Conservation (phyloP, 73 alveolate genomes). For the Paramecium bursaria region DNA sequence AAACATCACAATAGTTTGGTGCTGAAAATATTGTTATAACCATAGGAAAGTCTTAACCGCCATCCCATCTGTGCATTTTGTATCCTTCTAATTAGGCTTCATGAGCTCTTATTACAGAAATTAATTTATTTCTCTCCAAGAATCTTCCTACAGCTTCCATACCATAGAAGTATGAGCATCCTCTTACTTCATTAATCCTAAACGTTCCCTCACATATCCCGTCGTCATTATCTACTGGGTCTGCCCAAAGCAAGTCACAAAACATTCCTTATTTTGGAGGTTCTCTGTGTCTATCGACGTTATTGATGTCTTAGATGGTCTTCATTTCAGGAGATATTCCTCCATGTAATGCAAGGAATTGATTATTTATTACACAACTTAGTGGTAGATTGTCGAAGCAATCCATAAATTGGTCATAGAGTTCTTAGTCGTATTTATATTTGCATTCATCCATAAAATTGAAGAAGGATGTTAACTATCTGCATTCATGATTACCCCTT, state of each 20-base stretch:
- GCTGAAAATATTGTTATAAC: constrained; percentile 93
- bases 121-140: constrained; percentile 78
- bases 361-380: constrained; percentile 77
- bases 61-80: constrained; percentile 94
- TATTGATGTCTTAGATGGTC: constrained; percentile 72
- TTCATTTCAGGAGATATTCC: constrained; percentile 88
- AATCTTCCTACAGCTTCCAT: constrained; percentile 83
- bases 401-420: constrained; percentile 84
- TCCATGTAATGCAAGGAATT: constrained; percentile 89
- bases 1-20: constrained; percentile 90
- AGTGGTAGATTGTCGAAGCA: constrained; percentile 82
- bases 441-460: constrained; percentile 83
- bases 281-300: constrained; percentile 78
- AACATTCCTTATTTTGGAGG: constrained; percentile 82
- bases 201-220: constrained; percentile 75
- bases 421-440: constrained; percentile 82
- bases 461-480: constrained; percentile 79
- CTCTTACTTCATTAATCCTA: constrained; percentile 87
- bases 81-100: constrained; percentile 90
- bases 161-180: constrained; percentile 94
- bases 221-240: constrained; percentile 82
- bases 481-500: constrained; percentile 82
- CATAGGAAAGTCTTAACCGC: constrained; percentile 82
- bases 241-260: constrained; percentile 91
- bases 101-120: constrained; percentile 88